Percentiles rank a stretch among this genome's conserved stretches.
Conservation (phyloP, 305 asterid genomes). For the Fraxinus sp. region DNA sequence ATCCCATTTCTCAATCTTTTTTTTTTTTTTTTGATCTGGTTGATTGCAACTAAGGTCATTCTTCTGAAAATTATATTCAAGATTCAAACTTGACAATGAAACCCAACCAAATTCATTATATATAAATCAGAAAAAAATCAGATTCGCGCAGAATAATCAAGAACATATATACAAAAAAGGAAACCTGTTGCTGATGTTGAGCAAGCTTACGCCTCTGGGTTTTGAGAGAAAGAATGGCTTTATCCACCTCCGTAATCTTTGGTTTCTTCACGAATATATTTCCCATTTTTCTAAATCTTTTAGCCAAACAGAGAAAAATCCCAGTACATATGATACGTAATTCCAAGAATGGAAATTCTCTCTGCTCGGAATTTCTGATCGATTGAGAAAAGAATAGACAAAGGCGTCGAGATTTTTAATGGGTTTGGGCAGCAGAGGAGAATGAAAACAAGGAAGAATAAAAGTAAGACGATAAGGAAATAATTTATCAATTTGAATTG, state of each 20-base stretch:
- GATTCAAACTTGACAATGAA: conserved; percentile 17
- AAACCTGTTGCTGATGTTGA: conserved; percentile 84
- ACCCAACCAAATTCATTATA: neutral
- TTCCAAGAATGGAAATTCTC: neutral
- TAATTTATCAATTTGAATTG: too few species aligned
- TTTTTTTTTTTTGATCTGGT: neutral
- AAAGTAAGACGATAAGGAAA: too few species aligned
- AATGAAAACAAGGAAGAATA: neutral
- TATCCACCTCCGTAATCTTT: conserved; percentile 86
- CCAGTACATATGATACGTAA: neutral
- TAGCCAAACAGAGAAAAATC: neutral
- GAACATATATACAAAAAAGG: neutral
- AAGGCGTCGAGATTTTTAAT: neutral
- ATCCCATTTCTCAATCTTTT: neutral
- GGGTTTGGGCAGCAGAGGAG: neutral
- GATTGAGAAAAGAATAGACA: neutral
- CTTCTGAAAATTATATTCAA: neutral
- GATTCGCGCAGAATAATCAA: neutral
- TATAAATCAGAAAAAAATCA: neutral
- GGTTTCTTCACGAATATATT: conserved; percentile 89
- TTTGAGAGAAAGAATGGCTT: conserved; percentile 88
- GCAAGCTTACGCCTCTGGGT: conserved; percentile 97
- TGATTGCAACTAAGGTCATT: neutral
- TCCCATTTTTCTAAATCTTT: conserved; percentile 49
- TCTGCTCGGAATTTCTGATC: neutral